Evolutionary conservation across 2,329 filamentous ascomycete species (phyloP).

Genomic region (Stachybotrys echinatus): DNA sequence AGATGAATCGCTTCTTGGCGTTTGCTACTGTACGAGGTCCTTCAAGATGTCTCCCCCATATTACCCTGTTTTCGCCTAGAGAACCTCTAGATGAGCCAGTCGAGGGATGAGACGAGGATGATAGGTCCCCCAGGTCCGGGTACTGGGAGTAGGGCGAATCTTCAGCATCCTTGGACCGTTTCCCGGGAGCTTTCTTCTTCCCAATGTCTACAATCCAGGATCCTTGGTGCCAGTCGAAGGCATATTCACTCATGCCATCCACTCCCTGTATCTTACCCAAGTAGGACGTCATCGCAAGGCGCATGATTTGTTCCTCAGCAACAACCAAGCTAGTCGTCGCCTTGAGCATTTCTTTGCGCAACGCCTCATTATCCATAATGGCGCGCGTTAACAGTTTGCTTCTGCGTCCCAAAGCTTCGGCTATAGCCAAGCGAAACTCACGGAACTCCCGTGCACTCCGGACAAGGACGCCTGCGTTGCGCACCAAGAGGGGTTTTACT

Average conservation of each 20-base stretch:
- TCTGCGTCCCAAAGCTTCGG: neutral
- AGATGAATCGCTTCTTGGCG: slow-evolving; percentile 1
- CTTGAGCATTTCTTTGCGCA: neutral
- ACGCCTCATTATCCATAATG: neutral
- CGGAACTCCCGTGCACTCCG: neutral
- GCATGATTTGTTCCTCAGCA: neutral
- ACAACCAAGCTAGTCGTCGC: neutral
- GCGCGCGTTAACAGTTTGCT: neutral
- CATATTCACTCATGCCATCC: neutral
- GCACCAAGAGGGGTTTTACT: neutral
- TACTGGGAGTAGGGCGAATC: neutral
- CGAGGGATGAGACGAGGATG: too few relatives aligned
- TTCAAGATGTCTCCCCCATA: neutral
- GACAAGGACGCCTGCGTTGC: neutral
- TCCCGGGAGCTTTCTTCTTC: neutral
- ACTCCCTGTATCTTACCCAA: neutral
- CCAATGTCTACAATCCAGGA: neutral
- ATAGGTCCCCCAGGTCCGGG: neutral
- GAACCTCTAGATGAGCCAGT: neutral
- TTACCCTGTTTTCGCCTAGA: neutral
- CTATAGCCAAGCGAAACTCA: neutral
- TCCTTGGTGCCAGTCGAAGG: neutral
- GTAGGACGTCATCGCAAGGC: neutral
- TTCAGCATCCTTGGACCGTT: neutral
- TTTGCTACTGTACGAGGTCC: neutral